phyloP scores from a whole-genome alignment of 1,284 basidiomycete genomes.

The Cutaneotrichosporon mucoides region DNA sequence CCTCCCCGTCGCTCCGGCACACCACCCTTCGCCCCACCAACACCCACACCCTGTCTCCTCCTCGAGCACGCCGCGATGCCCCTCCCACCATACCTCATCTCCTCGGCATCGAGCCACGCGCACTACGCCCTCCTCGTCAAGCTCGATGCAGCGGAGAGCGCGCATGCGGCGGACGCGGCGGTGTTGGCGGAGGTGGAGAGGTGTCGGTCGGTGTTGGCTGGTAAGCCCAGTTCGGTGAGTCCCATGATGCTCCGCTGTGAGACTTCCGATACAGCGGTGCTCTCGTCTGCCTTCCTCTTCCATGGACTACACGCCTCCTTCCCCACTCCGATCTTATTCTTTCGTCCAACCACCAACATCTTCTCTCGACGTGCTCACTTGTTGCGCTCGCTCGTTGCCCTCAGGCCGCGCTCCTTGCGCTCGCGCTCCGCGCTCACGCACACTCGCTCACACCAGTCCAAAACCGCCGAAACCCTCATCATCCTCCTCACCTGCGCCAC shows the following conservation, averaged over 20 bases:
- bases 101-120: slow-evolving; percentile 39
- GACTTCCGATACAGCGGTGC: too few species aligned
- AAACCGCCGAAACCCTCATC: slow-evolving; percentile 34
- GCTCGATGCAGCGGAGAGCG: slow-evolving; percentile 28
- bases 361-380: too few species aligned
- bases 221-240: slow-evolving; percentile 24
- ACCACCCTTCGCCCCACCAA: too few species aligned
- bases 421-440: neutral
- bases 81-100: slow-evolving; percentile 40
- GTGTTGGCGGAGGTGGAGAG: slow-evolving; percentile 24
- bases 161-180: slow-evolving; percentile 31
- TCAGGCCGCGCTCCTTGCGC: too few species aligned
- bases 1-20: too few species aligned
- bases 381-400: too few species aligned
- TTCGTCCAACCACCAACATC: too few species aligned
- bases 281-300: too few species aligned
- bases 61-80: slow-evolving; percentile 8
- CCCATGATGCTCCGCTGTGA: too few species aligned
- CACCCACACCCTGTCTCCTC: too few species aligned
- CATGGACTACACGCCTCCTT: too few species aligned
- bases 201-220: slow-evolving; percentile 16
- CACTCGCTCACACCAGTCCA: slow-evolving; percentile 18
- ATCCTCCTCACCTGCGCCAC: slow-evolving; percentile 35
- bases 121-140: slow-evolving; percentile 40
- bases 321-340: too few species aligned